phyloP scores from a whole-genome alignment of 2,329 filamentous ascomycete genomes.

The Aspergillus tubingensis region DNA sequence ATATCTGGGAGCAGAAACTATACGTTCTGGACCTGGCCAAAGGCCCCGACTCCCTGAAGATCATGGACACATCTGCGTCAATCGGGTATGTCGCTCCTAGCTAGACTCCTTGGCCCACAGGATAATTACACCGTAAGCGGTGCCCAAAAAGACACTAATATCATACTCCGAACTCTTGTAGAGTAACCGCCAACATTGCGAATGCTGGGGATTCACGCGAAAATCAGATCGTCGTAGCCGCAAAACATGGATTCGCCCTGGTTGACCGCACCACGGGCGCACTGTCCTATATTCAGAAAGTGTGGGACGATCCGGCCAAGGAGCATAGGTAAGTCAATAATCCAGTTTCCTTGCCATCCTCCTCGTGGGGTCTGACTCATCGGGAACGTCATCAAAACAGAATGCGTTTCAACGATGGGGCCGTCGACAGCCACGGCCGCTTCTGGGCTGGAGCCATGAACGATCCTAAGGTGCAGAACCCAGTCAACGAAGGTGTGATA shows the following conservation, averaged over 20 bases:
- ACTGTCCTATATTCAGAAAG: slow-evolving; percentile 58
- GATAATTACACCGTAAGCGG: slow-evolving; percentile 1
- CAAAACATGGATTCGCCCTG: slow-evolving; percentile 80
- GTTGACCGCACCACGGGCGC: slow-evolving; percentile 65
- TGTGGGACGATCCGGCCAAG: slow-evolving; percentile 54
- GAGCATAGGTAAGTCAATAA: slow-evolving; percentile 44
- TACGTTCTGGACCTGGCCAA: slow-evolving; percentile 68
- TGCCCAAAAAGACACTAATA: slow-evolving; percentile 43
- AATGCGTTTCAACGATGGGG: slow-evolving; percentile 75
- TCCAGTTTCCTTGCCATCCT: neutral
- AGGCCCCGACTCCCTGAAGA: slow-evolving; percentile 60
- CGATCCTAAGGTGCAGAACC: slow-evolving; percentile 66
- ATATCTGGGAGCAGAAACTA: slow-evolving; percentile 76
- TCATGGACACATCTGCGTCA: slow-evolving; percentile 59
- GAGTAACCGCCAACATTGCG: slow-evolving; percentile 77
- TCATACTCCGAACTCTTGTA: slow-evolving; percentile 35
- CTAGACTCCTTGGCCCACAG: neutral
- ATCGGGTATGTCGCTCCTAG: slow-evolving; percentile 49
- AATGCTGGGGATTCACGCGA: slow-evolving; percentile 52
- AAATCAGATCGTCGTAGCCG: slow-evolving; percentile 71
- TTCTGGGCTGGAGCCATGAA: slow-evolving; percentile 90
- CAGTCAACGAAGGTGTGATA: slow-evolving; percentile 62
- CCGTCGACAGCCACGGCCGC: slow-evolving; percentile 73
- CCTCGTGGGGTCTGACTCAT: slow-evolving; percentile 16
- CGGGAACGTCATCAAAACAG: slow-evolving; percentile 30